A percentile compares a stretch with the other conserved stretches of the same genome.
These are phyloP conservation scores for Periconia digitata DNA, from an alignment of 2,329 filamentous ascomycete genomes.

Conservation along the genomic window DNA sequence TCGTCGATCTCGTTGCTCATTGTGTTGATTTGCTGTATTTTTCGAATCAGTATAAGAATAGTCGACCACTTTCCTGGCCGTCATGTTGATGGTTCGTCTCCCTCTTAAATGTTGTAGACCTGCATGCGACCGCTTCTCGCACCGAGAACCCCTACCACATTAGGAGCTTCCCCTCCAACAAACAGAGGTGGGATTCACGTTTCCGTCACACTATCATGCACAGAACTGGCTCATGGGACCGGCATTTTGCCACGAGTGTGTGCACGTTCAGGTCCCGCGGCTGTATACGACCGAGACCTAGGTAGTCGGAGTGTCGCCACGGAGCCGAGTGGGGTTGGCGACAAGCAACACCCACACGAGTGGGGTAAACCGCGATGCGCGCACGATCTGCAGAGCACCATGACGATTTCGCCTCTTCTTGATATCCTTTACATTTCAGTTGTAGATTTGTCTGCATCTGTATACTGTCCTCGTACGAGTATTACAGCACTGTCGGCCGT, in stretches of 20 bases:
- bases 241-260: constrained; percentile 15
- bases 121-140: not conserved
- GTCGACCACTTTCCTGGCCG: not conserved
- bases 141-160: constrained; percentile 9
- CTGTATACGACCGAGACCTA: constrained; percentile 24
- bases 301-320: constrained; percentile 5
- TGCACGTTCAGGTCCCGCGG: constrained; percentile 18
- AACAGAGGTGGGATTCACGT: constrained; percentile 1
- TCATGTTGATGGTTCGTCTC: constrained; percentile 7
- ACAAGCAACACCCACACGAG: constrained; percentile 16
- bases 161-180: not conserved
- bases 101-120: not conserved
- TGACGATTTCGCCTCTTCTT: no score
- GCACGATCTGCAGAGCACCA: no score
- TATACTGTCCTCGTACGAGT: no score
- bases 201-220: constrained; percentile 14
- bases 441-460: no score
- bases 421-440: no score
- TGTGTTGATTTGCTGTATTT: no score
- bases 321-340: constrained; percentile 12
- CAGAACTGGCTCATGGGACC: constrained; percentile 11
- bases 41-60: not conserved
- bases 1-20: constrained; percentile 35
- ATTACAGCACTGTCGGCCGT: no score
- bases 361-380: no score